These are phyloP conservation scores for Aspergillus carlsbadensis DNA, from an alignment of 495 filamentous ascomycete species.

Conservation along the genomic window DNA sequence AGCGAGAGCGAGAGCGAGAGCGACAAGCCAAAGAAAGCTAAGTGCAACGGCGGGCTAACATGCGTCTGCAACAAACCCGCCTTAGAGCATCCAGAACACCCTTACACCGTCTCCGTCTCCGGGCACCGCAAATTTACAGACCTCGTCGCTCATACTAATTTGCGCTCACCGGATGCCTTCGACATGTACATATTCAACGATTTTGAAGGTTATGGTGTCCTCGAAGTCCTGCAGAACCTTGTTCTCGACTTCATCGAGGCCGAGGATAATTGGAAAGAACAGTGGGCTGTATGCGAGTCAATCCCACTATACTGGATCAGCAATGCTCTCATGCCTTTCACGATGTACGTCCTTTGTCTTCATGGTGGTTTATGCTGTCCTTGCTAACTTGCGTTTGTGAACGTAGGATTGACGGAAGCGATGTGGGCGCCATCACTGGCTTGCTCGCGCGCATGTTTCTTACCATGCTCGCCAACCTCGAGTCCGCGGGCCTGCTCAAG, in stretches of 20 bases:
- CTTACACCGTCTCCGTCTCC: conserved; percentile 36
- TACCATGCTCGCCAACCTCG: conserved; percentile 27
- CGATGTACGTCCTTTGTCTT: conserved; percentile 14
- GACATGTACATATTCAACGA: conserved; percentile 44
- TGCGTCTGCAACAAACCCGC: conserved; percentile 42
- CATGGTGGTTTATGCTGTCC: neutral
- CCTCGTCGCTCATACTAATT: conserved; percentile 4
- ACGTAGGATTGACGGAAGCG: conserved; percentile 22
- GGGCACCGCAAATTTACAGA: conserved; percentile 20
- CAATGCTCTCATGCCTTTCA: conserved; percentile 1
- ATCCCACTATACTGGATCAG: conserved; percentile 20
- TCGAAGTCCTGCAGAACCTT: conserved; percentile 42
- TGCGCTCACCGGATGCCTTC: conserved; percentile 39
- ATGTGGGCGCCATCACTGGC: conserved; percentile 9
- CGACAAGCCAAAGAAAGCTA: neutral
- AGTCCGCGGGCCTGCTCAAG: conserved; percentile 24
- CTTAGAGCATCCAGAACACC: conserved; percentile 38
- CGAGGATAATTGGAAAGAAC: conserved; percentile 28
- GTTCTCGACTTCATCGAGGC: conserved; percentile 37
- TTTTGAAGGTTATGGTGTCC: conserved; percentile 32
- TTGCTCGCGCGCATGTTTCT: conserved; percentile 33
- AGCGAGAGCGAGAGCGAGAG: neutral
- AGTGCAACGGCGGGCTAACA: conserved; percentile 13
- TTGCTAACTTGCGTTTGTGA: neutral
- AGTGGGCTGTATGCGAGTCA: conserved; percentile 36